phyloP scores from a whole-genome alignment of 2,329 filamentous ascomycete genomes.

The Xylaria sp. region DNA sequence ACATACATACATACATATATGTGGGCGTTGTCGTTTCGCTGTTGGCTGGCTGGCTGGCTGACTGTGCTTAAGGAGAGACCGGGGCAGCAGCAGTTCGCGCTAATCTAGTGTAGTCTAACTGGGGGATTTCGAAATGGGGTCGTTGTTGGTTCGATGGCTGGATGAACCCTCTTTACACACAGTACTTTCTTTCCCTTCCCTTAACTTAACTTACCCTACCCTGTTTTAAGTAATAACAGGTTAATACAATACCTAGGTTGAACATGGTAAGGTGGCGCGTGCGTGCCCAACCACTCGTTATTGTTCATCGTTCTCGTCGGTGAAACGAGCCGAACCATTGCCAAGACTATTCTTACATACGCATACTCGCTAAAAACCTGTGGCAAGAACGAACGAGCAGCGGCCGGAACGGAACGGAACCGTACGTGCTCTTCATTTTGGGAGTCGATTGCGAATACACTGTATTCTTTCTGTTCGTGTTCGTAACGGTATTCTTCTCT shows the following conservation, averaged over 20 bases:
- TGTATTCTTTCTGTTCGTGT: not conserved
- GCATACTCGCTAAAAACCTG: not conserved
- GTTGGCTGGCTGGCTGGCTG: not conserved
- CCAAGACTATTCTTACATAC: slow-evolving; percentile 9
- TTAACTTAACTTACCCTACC: not conserved
- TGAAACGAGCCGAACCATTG: not conserved
- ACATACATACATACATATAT: not conserved
- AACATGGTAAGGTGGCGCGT: not conserved
- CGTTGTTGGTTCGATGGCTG: no score
- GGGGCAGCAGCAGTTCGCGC: not conserved
- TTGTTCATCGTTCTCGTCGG: not conserved
- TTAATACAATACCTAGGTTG: not conserved
- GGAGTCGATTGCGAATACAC: not conserved
- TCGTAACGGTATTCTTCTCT: no score
- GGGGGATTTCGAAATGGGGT: no score
- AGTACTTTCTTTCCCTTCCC: no score
- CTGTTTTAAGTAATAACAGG: not conserved
- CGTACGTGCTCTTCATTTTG: not conserved
- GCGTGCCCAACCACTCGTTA: slow-evolving; percentile 4
- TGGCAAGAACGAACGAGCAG: not conserved
- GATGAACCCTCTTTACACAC: no score
- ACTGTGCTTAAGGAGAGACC: not conserved
- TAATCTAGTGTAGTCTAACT: not conserved
- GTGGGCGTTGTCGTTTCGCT: not conserved
- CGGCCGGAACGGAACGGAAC: not conserved